These are phyloP conservation scores for Potentilla sterilis DNA, from an alignment of 306 rosid genomes.

Conservation along the genomic window DNA sequence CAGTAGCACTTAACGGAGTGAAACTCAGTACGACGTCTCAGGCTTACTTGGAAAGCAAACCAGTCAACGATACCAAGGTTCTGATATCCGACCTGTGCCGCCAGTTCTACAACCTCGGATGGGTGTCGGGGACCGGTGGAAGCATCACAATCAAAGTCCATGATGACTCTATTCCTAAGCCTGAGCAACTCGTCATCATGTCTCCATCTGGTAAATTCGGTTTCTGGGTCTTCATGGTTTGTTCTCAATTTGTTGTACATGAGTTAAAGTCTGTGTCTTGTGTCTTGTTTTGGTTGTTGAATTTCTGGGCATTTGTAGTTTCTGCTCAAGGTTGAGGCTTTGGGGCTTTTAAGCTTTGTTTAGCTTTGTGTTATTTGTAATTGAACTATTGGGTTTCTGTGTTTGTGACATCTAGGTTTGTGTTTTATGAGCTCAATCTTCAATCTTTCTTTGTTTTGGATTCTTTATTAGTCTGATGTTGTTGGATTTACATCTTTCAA, in stretches of 20 bases:
- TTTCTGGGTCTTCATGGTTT: slow-evolving; percentile 18
- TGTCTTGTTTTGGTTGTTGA: not conserved
- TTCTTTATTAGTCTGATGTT: not conserved
- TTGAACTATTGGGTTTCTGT: not conserved
- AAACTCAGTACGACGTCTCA: slow-evolving; percentile 50
- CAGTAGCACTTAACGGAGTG: slow-evolving; percentile 42
- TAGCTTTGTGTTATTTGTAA: not conserved
- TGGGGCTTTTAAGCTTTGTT: not conserved
- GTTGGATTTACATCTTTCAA: not conserved
- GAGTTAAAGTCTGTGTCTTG: not conserved
- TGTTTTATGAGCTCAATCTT: not conserved
- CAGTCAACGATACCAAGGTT: slow-evolving; percentile 65
- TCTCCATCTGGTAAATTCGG: slow-evolving; percentile 68
- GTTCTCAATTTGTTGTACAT: not conserved
- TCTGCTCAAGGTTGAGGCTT: slow-evolving; percentile 16
- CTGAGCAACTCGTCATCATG: slow-evolving; percentile 71
- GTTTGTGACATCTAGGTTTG: not conserved
- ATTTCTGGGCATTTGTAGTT: slow-evolving; percentile 20
- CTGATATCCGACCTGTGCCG: slow-evolving; percentile 88
- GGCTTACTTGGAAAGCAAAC: slow-evolving; percentile 63
- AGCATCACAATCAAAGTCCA: slow-evolving; percentile 84
- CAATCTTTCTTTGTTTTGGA: not conserved
- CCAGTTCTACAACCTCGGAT: slow-evolving; percentile 81
- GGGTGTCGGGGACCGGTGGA: slow-evolving; percentile 97
- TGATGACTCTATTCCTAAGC: slow-evolving; percentile 69